Base-by-base conservation (phyloP, 331 rosid genomes). In the Pyracantha coccinea region DNA sequence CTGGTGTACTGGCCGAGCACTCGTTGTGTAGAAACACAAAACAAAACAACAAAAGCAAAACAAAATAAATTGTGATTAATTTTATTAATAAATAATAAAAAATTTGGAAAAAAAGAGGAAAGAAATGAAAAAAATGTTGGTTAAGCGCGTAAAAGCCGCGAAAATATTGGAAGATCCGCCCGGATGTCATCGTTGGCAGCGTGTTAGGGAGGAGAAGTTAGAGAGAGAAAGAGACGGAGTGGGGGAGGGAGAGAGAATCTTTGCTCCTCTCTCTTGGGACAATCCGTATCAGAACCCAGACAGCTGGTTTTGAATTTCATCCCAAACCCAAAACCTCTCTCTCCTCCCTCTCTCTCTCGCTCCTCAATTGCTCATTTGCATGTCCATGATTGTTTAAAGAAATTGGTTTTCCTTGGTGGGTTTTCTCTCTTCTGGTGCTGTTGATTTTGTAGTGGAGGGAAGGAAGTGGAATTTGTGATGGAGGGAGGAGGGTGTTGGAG, bases 91-190 rank as follows among this genome's bases (percentile, higher is more conserved):
- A 28, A 38, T 35, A 38, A 38, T 38, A 9, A 38, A 38, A 2
- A 38, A 38, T 9, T 38, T 38, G 13, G 2, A 9, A 38, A 0
- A 27, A 27, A 27, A 27, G 28, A 8, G 44, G 4, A 3, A 16
- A 20, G 44, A 62, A 62, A 28, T 0, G 1, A 28, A 62, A 62
- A 58, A 21, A 65, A 32, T 7, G 72, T 38, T 70, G 9, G 57
- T 62, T 69, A 14, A 33, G 83, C 80, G 83, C 90, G 89, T 72
- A 76, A 87, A 82, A 52, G 83, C 81, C 81, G 91, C 90, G 21
- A 61, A 72, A 62, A 82, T 14, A 80, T 93, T 74, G 97, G 64
- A 85, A 78, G 77, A 79, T 83, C 92, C 92, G 89, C 86, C 91
- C 69, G 61, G 81, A 86, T 77, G 72, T 77, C 77, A 72, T 54